phyloP scores from a whole-genome alignment of 495 filamentous ascomycete genomes.

The Cetradonia linearis region DNA sequence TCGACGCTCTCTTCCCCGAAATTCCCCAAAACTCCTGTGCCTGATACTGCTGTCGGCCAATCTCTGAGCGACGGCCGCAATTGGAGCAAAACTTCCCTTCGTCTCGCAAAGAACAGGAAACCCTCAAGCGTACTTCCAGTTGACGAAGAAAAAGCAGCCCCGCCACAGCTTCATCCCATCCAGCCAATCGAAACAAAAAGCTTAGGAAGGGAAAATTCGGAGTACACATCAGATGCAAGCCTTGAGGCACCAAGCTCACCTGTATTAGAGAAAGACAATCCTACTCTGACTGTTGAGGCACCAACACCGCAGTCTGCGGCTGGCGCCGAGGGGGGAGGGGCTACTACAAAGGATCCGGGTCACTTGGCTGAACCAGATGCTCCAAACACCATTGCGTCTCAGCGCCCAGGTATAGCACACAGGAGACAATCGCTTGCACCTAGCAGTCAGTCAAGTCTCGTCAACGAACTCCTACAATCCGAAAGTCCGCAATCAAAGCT shows the following conservation, averaged over 20 bases:
- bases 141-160: constrained; percentile 14
- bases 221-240: constrained; percentile 19
- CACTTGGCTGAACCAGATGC: constrained; percentile 17
- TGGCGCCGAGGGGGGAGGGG: neutral
- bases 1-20: constrained; percentile 21
- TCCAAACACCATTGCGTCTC: constrained; percentile 4
- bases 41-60: constrained; percentile 7
- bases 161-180: constrained; percentile 9
- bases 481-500: constrained; percentile 16
- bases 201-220: neutral
- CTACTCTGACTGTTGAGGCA: constrained; percentile 21
- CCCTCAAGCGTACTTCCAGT: constrained; percentile 13
- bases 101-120: constrained; percentile 18
- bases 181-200: constrained; percentile 7
- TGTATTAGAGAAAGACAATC: constrained; percentile 15
- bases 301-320: constrained; percentile 19
- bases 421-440: constrained; percentile 18
- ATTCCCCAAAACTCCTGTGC: constrained; percentile 10
- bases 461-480: constrained; percentile 16
- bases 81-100: constrained; percentile 19
- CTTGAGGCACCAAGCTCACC: constrained; percentile 17
- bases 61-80: constrained; percentile 14
- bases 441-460: constrained; percentile 15
- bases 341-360: neutral
- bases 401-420: constrained; percentile 11